Base-by-base conservation (phyloP, 495 filamentous ascomycete genomes). In the Eremomyces bilateralis region DNA sequence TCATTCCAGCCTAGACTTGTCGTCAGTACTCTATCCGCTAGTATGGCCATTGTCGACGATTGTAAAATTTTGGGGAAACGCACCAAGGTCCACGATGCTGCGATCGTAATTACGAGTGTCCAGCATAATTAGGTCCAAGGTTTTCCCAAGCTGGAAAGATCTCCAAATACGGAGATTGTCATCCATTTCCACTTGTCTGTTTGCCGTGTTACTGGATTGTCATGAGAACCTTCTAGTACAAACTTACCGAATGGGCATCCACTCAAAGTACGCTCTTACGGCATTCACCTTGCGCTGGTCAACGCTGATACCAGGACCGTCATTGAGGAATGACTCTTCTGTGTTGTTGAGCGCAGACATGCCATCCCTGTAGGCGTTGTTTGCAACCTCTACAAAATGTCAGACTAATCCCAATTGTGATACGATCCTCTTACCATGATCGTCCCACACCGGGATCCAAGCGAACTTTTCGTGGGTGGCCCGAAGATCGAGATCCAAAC, bases 391-490 rank as follows among this genome's bases (percentile, higher is more conserved):
- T n/a, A n/a, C n/a, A n/a, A n/a, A n/a, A n/a, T n/a, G n/a, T n/a
- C n/a, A n/a, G n/a, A n/a, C n/a, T n/a, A n/a, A n/a, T n/a, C n/a
- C n/a, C n/a, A n/a, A n/a, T n/a, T n/a, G n/a, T n/a, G n/a, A n/a
- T n/a, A n/a, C n/a, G n/a, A 15, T 19, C 37, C n/a, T n/a, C n/a
- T n/a, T n/a, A n/a, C n/a, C n/a, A 46, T 76, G 73, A 42, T 76
- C 73, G 47, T 76, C 73, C 73, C 73, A 78, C 5, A 73, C 69
- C 3, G 69, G 54, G 37, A 78, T 76, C 71, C 73, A 76, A 11
- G 73, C 58, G 40, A 69, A 75, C 19, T 59, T 56, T 40, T 67
- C 59, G 46, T 72, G 64, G 33, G 53, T 63, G 2, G 60, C 47
- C 15, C 61, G 44, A 3, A 76, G 59, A 45, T 78, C 73, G 0